Conservation (phyloP, 2,329 filamentous ascomycete genomes). For the Chaetothyriales sp. region DNA sequence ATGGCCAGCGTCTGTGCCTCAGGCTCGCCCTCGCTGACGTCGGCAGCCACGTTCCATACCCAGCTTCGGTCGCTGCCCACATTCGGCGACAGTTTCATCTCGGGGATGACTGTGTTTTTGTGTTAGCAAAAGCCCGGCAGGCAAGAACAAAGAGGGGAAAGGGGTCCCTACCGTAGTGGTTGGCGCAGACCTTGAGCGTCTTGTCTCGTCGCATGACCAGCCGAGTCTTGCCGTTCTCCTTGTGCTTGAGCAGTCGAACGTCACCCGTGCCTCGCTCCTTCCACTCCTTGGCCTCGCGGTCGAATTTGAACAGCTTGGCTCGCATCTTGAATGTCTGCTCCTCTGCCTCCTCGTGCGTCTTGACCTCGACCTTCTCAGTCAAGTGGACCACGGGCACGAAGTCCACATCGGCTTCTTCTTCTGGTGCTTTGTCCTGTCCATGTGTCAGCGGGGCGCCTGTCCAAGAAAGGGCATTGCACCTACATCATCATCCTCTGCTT, state of each 20-base stretch:
- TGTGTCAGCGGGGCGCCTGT: not conserved
- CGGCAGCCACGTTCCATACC: slow-evolving; percentile 97
- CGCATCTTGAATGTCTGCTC: slow-evolving; percentile 99
- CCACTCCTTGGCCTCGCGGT: slow-evolving; percentile 84
- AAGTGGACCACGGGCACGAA: slow-evolving; percentile 94
- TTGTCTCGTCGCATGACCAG: slow-evolving; percentile 98
- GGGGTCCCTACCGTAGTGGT: slow-evolving; percentile 76
- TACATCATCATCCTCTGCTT: slow-evolving; percentile 39
- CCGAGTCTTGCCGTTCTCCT: slow-evolving; percentile 94
- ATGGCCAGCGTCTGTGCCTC: slow-evolving; percentile 94
- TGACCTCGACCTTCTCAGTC: slow-evolving; percentile 90
- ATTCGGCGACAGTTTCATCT: slow-evolving; percentile 98
- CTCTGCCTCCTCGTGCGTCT: slow-evolving; percentile 97
- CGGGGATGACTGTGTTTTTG: slow-evolving; percentile 65
- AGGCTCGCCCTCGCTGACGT: slow-evolving; percentile 95
- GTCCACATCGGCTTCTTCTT: slow-evolving; percentile 82
- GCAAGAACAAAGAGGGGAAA: not conserved
- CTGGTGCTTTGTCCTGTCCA: slow-evolving; percentile 43
- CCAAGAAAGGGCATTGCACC: slow-evolving; percentile 17
- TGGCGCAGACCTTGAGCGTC: slow-evolving; percentile 99
- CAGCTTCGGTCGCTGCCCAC: slow-evolving; percentile 95
- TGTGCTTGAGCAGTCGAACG: slow-evolving; percentile 92
- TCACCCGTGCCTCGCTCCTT: slow-evolving; percentile 98
- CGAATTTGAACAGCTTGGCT: slow-evolving; percentile 98
- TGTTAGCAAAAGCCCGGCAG: not conserved